A percentile compares a stretch with the other conserved stretches of the same genome.
These are phyloP conservation scores for Pseudonitzschia multiseries DNA, from an alignment of 108 stramenopile genomes.

Conservation along the genomic window DNA sequence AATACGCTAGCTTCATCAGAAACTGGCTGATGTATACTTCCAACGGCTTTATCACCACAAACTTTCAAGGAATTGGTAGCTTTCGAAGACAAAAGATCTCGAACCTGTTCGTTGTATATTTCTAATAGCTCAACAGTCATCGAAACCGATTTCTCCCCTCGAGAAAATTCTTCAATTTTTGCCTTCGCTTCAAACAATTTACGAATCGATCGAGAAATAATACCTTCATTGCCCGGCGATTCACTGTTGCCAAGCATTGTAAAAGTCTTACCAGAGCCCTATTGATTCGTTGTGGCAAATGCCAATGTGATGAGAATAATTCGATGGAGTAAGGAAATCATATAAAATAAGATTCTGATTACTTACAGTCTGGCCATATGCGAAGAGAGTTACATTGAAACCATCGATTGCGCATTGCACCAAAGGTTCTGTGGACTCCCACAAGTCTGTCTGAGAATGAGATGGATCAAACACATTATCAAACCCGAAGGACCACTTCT, in stretches of 20 bases:
- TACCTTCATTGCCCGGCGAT: constrained; percentile 49
- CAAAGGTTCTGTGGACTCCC: constrained; percentile 85
- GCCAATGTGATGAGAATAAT: background rate
- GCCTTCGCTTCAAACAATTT: constrained; percentile 80
- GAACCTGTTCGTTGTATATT: constrained; percentile 97
- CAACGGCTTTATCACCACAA: constrained; percentile 65
- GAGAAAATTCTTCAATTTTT: constrained; percentile 46
- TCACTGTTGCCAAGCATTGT: constrained; percentile 84
- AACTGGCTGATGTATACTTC: constrained; percentile 51
- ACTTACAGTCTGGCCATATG: constrained; percentile 78
- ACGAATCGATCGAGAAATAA: constrained; percentile 66
- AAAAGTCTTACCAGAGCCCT: constrained; percentile 76
- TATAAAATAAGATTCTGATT: background rate
- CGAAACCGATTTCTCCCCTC: constrained; percentile 54
- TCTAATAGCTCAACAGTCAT: constrained; percentile 92
- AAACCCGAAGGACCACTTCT: constrained; percentile 74
- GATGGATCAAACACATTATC: constrained; percentile 67
- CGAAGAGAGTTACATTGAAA: constrained; percentile 90
- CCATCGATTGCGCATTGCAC: constrained; percentile 86
- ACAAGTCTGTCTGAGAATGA: constrained; percentile 70
- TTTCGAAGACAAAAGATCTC: constrained; percentile 73
- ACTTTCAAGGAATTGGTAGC: constrained; percentile 49
- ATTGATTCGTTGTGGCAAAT: constrained; percentile 9
- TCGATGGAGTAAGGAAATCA: too few species aligned
- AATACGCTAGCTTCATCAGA: constrained; percentile 50